These are phyloP conservation scores for Lentinula aciculospora DNA, from an alignment of 768 basidiomycete genomes.

Conservation along the genomic window DNA sequence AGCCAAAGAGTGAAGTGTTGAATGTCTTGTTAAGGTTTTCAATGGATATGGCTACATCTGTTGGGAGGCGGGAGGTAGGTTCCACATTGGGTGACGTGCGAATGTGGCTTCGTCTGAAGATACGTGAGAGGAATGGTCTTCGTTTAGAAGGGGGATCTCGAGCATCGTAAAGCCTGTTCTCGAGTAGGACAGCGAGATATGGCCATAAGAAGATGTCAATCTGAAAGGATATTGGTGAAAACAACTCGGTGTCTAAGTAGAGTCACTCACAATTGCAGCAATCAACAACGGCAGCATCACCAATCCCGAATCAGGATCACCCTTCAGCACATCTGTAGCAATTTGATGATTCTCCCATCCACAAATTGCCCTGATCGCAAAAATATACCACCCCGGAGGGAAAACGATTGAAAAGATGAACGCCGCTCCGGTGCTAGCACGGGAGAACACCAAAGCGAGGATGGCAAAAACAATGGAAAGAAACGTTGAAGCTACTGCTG, in stretches of 20 bases:
- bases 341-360: constrained; percentile 61
- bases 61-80: constrained; percentile 18
- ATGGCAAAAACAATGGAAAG: constrained; percentile 63
- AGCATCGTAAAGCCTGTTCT: constrained; percentile 59
- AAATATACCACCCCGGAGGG: constrained; percentile 73
- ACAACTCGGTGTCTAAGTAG: neutral
- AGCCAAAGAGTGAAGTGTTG: constrained; percentile 39
- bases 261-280: constrained; percentile 50
- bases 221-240: constrained; percentile 24
- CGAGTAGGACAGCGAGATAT: constrained; percentile 52
- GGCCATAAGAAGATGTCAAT: constrained; percentile 75
- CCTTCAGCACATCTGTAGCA: constrained; percentile 45
- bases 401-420: constrained; percentile 66
- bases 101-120: constrained; percentile 13
- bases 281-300: constrained; percentile 54
- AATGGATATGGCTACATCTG: constrained; percentile 55
- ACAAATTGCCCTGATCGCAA: constrained; percentile 59
- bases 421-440: constrained; percentile 37
- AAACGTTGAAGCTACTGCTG: constrained; percentile 63
- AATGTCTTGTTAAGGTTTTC: constrained; percentile 57
- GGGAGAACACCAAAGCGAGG: constrained; percentile 48
- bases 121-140: constrained; percentile 31
- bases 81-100: constrained; percentile 1
- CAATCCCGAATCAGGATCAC: constrained; percentile 57
- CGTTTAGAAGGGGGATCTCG: constrained; percentile 24